Evolutionary conservation across 768 basidiomycete species (phyloP), one percentile per base, ranked within the genome.

Genomic region (Hemileccinum rubropunctum): DNA sequence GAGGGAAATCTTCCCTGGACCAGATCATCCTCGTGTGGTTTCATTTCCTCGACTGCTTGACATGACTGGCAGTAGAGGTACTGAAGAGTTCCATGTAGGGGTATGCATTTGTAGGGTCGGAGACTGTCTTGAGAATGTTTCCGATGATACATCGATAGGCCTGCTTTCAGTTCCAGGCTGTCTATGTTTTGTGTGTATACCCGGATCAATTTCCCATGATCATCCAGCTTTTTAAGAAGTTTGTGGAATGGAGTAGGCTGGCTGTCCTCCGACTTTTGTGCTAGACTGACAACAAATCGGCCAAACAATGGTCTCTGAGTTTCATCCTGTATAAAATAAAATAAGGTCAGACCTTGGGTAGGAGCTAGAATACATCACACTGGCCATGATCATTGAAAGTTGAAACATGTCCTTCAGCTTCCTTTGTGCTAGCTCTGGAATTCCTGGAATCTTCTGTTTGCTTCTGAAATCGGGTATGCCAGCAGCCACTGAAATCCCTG

Each of bases 171-270:
- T 42, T 58, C 53, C 1, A 58, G 38, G 3, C 54, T 38, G 30
- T 58, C 47, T 1, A 58, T 52, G 20, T 58, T 58, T 27, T 58
- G 54, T 1, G 53, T 58, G 18, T 58, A 58, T 34, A 52, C 12
- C 20, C 38, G 34, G 10, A 56, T 34, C 3, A 58, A 50, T 0
- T 28, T 47, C 4, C 42, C 42, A 1, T 39, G 35, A 42, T 58
- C 26, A 2, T 56, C 45, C n/a, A 58, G 26, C 2, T 1, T 4
- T 43, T 56, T 56, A 0, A 58, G 48, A 33, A 58, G 48, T 5
- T 45, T 6, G n/a, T 58, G 57, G 3, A 56, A 58, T 34, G 1
- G 2, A 2, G 51, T 58, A 5, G 51, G 51, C 11, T 52, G 13
- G 44, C 54, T 49, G 1, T 47, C 15, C 18, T 40, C 39, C 0